Conservation (phyloP, 164 flowering plant species). For the Chimonanthus salicifolius region DNA sequence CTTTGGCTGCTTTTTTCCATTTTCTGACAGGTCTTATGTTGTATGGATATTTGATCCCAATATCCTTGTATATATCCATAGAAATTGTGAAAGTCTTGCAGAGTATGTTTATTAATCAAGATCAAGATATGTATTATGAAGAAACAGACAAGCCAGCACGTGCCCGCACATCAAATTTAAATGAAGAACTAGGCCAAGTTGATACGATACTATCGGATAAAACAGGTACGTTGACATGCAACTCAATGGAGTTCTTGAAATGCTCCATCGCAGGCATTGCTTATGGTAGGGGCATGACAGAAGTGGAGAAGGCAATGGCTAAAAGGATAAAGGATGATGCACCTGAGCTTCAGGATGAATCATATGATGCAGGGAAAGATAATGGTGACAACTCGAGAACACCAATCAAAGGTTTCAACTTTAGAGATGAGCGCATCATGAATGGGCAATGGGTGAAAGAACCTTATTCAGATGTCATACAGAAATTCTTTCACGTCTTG, state of each 20-base stretch:
- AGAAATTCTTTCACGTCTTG: constrained; percentile 65
- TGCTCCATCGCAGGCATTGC: constrained; percentile 73
- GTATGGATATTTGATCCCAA: constrained; percentile 82
- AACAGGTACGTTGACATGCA: constrained; percentile 87
- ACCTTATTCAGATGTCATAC: constrained; percentile 47
- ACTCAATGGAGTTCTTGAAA: constrained; percentile 90
- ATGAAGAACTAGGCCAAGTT: constrained; percentile 91
- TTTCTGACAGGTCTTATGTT: constrained; percentile 82
- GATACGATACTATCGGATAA: constrained; percentile 81
- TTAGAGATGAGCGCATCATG: constrained; percentile 72
- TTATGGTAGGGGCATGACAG: constrained; percentile 76
- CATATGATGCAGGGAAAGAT: constrained; percentile 14
- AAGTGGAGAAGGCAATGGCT: constrained; percentile 66
- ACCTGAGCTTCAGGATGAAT: constrained; percentile 18
- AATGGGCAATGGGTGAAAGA: constrained; percentile 73
- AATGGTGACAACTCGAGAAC: constrained; percentile 16
- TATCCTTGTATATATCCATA: constrained; percentile 81
- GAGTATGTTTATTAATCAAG: constrained; percentile 74
- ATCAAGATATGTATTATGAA: constrained; percentile 69
- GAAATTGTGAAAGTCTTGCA: constrained; percentile 90
- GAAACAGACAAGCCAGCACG: constrained; percentile 68
- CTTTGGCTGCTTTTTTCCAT: constrained; percentile 62
- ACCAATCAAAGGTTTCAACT: constrained; percentile 72
- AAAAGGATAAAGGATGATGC: constrained; percentile 29
- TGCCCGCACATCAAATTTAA: constrained; percentile 83